These are phyloP conservation scores for Ustilago cynodontis DNA, from an alignment of 1,284 basidiomycete genomes.

Conservation along the genomic window DNA sequence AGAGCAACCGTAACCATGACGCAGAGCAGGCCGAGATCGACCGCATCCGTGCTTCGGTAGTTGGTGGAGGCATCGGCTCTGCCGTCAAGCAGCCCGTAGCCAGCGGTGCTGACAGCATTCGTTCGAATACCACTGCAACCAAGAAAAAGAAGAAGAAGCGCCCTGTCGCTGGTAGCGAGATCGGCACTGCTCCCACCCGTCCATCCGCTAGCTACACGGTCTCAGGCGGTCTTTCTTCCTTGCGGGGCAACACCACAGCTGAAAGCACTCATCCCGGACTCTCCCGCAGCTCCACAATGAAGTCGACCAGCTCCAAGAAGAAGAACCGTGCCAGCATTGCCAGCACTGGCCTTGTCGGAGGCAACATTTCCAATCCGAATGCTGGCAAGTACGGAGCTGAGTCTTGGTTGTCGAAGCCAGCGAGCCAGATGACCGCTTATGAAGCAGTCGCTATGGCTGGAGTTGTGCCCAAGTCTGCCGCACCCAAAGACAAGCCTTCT, in stretches of 20 bases:
- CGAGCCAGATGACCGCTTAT: constrained; percentile 51
- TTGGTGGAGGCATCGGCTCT: constrained; percentile 55
- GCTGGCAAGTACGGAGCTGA: constrained; percentile 56
- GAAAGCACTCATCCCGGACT: constrained; percentile 31
- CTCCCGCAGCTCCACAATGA: constrained; percentile 48
- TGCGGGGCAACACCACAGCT: constrained; percentile 23
- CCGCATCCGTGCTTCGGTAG: constrained; percentile 60
- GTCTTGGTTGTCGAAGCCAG: constrained; percentile 53
- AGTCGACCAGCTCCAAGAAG: constrained; percentile 56
- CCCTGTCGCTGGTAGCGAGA: constrained; percentile 59
- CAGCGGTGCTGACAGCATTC: constrained; percentile 39
- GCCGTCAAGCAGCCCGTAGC: constrained; percentile 15
- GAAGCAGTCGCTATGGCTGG: constrained; percentile 61
- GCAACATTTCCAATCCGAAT: constrained; percentile 51
- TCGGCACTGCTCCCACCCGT: constrained; percentile 61
- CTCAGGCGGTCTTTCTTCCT: constrained; percentile 48
- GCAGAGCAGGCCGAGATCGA: constrained; percentile 49
- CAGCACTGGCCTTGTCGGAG: constrained; percentile 34
- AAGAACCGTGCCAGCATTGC: constrained; percentile 55
- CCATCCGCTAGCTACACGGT: constrained; percentile 47
- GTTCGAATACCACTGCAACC: constrained; percentile 34
- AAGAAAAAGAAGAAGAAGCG: constrained; percentile 61
- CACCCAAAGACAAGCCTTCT: constrained; percentile 27
- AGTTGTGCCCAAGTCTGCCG: constrained; percentile 46
- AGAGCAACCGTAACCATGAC: constrained; percentile 43